These are phyloP conservation scores for Gentiana dahurica DNA, from an alignment of 257 asterid genomes.

Conservation along the genomic window DNA sequence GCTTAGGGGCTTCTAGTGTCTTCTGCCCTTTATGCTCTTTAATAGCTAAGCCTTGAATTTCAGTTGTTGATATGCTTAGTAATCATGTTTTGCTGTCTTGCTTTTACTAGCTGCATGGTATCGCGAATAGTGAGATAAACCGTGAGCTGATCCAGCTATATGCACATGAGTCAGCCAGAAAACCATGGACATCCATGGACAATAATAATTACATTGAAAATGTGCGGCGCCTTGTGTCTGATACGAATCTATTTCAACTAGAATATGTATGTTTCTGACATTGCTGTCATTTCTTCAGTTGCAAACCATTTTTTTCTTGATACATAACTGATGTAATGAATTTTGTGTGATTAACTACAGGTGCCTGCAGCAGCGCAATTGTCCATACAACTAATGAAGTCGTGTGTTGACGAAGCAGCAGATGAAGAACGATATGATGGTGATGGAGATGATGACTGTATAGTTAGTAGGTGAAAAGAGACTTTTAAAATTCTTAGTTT, in stretches of 20 bases:
- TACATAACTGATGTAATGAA: slow-evolving; percentile 1
- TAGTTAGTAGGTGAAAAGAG: no score
- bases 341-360: slow-evolving; percentile 32
- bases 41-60: background rate
- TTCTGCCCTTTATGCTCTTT: background rate
- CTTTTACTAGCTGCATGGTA: slow-evolving; percentile 40
- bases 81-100: background rate
- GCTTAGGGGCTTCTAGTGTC: no score
- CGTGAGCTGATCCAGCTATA: slow-evolving; percentile 63
- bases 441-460: no score
- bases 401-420: slow-evolving; percentile 23
- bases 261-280: slow-evolving; percentile 57
- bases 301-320: no score
- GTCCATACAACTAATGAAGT: slow-evolving; percentile 73
- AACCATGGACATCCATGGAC: slow-evolving; percentile 41
- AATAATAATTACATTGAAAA: slow-evolving; percentile 57
- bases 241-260: slow-evolving; percentile 66
- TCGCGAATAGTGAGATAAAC: slow-evolving; percentile 64
- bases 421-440: no score
- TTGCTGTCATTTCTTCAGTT: background rate
- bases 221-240: slow-evolving; percentile 54
- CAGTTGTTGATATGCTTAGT: background rate
- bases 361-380: slow-evolving; percentile 37
- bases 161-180: slow-evolving; percentile 68
- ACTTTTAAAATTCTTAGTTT: no score